Conservation (phyloP, 1,284 basidiomycete species). For the Cryptococcus depauperatus region DNA sequence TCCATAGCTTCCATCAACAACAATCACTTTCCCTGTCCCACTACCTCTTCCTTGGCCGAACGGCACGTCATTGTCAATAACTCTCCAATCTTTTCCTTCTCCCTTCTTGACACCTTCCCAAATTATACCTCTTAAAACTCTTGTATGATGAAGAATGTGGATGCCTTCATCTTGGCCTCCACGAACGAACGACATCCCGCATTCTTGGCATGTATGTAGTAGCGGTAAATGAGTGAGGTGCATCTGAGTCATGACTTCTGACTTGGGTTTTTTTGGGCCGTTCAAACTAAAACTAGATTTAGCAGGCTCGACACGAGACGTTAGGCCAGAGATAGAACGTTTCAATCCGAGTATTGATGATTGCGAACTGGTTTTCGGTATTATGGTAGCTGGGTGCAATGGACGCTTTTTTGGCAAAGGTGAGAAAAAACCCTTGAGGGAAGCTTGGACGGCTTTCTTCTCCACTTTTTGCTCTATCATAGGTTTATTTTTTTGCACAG, state of each 20-base stretch:
- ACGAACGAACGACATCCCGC: conserved; percentile 45
- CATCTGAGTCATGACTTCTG: conserved; percentile 22
- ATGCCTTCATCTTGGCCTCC: conserved; percentile 43
- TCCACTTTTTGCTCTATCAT: neutral
- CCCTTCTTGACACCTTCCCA: conserved; percentile 37
- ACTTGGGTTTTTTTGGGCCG: neutral
- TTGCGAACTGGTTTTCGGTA: neutral
- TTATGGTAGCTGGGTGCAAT: conserved; percentile 5
- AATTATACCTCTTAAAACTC: conserved; percentile 40
- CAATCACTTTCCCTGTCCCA: conserved; percentile 30
- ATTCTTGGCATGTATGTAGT: conserved; percentile 40
- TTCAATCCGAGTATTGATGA: neutral
- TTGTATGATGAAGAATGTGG: conserved; percentile 43
- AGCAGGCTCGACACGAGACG: neutral
- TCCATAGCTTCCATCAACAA: conserved; percentile 30
- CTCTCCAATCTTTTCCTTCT: conserved; percentile 20
- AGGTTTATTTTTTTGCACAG: neutral
- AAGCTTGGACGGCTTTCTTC: conserved; percentile 16
- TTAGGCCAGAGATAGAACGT: neutral
- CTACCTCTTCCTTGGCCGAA: conserved; percentile 18
- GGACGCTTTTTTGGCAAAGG: conserved; percentile 12
- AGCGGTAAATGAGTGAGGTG: conserved; percentile 31
- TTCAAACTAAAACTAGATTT: neutral
- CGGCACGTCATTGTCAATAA: conserved; percentile 18
- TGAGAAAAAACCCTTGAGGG: conserved; percentile 32